These are phyloP conservation scores for Lathyrus oleraceus DNA, from an alignment of 306 rosid species.

Conservation along the genomic window DNA sequence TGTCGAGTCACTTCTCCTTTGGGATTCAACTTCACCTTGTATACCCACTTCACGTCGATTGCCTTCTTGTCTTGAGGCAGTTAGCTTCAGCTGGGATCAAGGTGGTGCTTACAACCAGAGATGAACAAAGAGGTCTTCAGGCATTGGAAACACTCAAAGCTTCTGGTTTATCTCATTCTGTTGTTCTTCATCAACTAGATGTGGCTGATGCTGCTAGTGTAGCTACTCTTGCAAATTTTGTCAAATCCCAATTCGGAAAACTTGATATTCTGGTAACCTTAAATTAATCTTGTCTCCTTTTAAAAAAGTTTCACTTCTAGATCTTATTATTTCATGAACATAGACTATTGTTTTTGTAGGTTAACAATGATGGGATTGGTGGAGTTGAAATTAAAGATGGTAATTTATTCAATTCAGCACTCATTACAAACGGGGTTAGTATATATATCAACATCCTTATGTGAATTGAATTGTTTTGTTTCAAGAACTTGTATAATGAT, in stretches of 20 bases:
- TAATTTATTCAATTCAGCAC: not conserved
- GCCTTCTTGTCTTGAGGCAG: too few species aligned
- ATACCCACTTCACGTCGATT: too few species aligned
- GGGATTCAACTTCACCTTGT: too few species aligned
- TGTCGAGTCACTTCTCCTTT: too few species aligned
- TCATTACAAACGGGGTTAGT: not conserved
- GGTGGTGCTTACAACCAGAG: constrained; percentile 47
- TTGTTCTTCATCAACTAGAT: constrained; percentile 43
- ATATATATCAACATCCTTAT: not conserved
- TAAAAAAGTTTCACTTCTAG: too few species aligned
- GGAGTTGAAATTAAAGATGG: constrained; percentile 30
- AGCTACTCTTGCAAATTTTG: constrained; percentile 37
- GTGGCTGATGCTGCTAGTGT: constrained; percentile 46
- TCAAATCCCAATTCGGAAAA: constrained; percentile 43
- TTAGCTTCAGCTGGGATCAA: constrained; percentile 42
- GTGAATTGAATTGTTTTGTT: too few species aligned
- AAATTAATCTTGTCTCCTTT: not conserved
- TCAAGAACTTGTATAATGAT: too few species aligned
- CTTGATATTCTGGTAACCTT: constrained; percentile 48
- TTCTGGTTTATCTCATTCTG: constrained; percentile 25
- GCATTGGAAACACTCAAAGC: constrained; percentile 33
- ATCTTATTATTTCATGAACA: not conserved
- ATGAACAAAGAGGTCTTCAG: constrained; percentile 45
- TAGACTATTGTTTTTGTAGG: constrained; percentile 20
- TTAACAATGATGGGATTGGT: constrained; percentile 54